These are phyloP conservation scores for Kwoniella newhampshirensis DNA, from an alignment of 768 basidiomycete species.

Conservation along the genomic window DNA sequence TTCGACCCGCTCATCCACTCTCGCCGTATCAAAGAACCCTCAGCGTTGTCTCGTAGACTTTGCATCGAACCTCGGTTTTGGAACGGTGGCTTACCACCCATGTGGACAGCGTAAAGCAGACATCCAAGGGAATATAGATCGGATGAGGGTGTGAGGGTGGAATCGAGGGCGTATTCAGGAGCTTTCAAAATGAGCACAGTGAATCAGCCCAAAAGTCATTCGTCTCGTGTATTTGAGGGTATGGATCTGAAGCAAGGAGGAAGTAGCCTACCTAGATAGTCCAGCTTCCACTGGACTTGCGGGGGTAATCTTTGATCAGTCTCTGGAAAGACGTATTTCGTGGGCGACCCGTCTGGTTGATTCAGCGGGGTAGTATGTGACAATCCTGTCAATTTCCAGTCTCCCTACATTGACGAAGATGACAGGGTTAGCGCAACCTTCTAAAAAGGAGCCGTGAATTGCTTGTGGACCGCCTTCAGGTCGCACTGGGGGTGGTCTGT, in stretches of 20 bases:
- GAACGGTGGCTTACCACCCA: conserved; percentile 82
- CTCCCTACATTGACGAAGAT: conserved; percentile 62
- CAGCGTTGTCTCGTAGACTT: conserved; percentile 51
- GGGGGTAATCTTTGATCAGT: conserved; percentile 76
- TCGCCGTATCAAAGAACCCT: conserved; percentile 42
- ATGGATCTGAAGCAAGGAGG: neutral
- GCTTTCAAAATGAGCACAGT: conserved; percentile 57
- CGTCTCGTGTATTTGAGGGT: neutral
- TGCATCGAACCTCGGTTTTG: conserved; percentile 64
- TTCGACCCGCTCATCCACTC: conserved; percentile 46
- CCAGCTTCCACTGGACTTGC: conserved; percentile 85
- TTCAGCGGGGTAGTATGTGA: conserved; percentile 79
- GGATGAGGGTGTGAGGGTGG: conserved; percentile 77
- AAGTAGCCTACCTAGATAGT: conserved; percentile 77
- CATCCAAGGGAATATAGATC: conserved; percentile 86
- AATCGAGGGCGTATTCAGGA: conserved; percentile 91
- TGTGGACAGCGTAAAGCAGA: conserved; percentile 86
- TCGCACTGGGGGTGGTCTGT: too few relatives aligned
- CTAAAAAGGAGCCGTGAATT: too few relatives aligned
- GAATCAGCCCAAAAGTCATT: neutral
- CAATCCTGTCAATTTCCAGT: conserved; percentile 94
- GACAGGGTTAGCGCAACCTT: neutral
- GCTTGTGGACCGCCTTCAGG: too few relatives aligned
- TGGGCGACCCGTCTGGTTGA: conserved; percentile 66
- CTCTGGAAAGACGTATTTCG: conserved; percentile 87